These are phyloP conservation scores for Fusarium humuli DNA, from an alignment of 2,329 filamentous ascomycete genomes.

Conservation along the genomic window DNA sequence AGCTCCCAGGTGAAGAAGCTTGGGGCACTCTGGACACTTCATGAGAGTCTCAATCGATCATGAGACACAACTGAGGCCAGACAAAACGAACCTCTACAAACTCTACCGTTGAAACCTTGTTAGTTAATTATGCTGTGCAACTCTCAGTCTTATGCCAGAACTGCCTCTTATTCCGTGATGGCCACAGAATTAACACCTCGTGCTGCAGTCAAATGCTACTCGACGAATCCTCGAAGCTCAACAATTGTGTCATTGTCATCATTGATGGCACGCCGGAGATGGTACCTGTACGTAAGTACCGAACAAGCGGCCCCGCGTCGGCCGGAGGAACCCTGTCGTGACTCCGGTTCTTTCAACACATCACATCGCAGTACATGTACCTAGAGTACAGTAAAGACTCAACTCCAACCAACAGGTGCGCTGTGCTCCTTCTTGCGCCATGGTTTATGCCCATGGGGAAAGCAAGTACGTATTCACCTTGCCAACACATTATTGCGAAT, in stretches of 20 bases:
- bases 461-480: conserved; percentile 1
- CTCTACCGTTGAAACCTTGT: conserved; percentile 19
- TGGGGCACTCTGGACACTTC: background rate
- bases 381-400: background rate
- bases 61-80: conserved; percentile 4
- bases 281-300: conserved; percentile 44
- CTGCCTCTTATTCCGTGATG: conserved; percentile 21
- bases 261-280: conserved; percentile 39
- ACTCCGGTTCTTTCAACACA: conserved; percentile 17
- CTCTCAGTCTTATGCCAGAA: conserved; percentile 26
- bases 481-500: conserved; percentile 24
- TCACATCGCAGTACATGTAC: background rate
- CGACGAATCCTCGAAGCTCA: conserved; percentile 12
- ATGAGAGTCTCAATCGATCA: conserved; percentile 1
- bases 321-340: conserved; percentile 34
- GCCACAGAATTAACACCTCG: conserved; percentile 25
- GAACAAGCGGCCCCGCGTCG: conserved; percentile 43
- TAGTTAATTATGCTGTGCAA: conserved; percentile 33
- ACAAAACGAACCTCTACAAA: conserved; percentile 27
- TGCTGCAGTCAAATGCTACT: conserved; percentile 36
- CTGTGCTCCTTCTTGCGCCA: conserved; percentile 26
- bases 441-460: conserved; percentile 20
- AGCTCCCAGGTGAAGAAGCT: conserved; percentile 15
- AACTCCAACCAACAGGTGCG: conserved; percentile 15
- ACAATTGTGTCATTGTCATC: conserved; percentile 47